Evolutionary conservation across 768 basidiomycete species (phyloP).

Genomic region (Boletus coccyginus): DNA sequence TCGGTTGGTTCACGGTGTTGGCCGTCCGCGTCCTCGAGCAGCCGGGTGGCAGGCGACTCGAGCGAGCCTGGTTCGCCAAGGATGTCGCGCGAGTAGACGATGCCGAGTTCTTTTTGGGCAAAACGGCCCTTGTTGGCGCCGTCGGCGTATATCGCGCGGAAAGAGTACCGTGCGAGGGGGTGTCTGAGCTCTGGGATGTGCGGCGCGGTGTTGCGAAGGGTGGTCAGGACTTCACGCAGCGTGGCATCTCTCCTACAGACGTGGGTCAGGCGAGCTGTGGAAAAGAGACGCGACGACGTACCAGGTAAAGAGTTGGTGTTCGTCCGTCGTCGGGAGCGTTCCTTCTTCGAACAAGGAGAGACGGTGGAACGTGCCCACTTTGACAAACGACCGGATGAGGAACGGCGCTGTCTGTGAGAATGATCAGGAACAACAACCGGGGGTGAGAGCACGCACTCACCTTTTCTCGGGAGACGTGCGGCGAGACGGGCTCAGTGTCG

Average conservation of each 20-base stretch:
- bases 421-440: background rate
- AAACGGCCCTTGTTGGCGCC: conserved; percentile 68
- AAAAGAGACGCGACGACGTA: conserved; percentile 27
- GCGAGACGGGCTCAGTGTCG: conserved; percentile 41
- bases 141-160: conserved; percentile 79
- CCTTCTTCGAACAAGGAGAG: conserved; percentile 75
- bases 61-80: conserved; percentile 74
- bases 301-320: conserved; percentile 84
- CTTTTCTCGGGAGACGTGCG: conserved; percentile 57
- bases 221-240: conserved; percentile 73
- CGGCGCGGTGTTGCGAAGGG: conserved; percentile 70
- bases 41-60: conserved; percentile 53
- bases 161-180: conserved; percentile 78
- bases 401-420: conserved; percentile 67
- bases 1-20: conserved; percentile 37
- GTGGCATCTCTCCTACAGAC: conserved; percentile 74
- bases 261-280: background rate
- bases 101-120: conserved; percentile 75
- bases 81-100: conserved; percentile 81
- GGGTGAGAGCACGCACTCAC: conserved; percentile 22
- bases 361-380: conserved; percentile 76
- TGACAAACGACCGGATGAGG: conserved; percentile 78
- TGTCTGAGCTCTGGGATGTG: conserved; percentile 71
- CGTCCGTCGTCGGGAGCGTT: conserved; percentile 71
- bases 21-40: conserved; percentile 48